Evolutionary conservation across 345 rosid genomes (phyloP).

Genomic region (Chamaenerion angustifolium): DNA sequence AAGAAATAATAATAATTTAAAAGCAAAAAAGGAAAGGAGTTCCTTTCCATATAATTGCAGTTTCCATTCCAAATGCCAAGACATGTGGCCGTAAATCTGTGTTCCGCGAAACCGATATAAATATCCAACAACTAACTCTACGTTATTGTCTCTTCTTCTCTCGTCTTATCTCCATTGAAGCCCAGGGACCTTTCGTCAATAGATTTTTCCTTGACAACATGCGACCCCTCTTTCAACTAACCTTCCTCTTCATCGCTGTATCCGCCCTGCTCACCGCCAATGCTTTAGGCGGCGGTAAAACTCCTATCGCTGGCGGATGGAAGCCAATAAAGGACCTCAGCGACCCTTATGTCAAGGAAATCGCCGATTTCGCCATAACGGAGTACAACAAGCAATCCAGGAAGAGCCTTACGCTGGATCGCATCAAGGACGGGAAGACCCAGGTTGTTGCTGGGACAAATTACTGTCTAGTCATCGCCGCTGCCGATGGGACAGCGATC

Average conservation of each 20-base stretch:
- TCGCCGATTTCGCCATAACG: constrained; percentile 35
- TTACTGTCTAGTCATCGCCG: constrained; percentile 27
- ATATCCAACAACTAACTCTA: too few species aligned
- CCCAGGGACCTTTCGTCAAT: too few species aligned
- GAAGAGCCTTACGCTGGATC: constrained; percentile 13
- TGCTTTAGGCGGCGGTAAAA: constrained; percentile 1
- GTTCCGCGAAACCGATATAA: too few species aligned
- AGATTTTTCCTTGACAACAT: too few species aligned
- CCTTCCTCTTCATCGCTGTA: constrained; percentile 10
- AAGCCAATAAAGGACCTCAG: constrained; percentile 24
- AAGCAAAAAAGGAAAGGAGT: too few species aligned
- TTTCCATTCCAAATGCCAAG: too few species aligned
- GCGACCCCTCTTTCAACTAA: background rate
- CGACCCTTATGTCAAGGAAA: constrained; percentile 30
- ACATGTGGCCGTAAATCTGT: too few species aligned
- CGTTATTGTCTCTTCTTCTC: too few species aligned
- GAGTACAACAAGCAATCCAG: constrained; percentile 18
- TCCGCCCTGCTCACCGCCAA: constrained; percentile 8
- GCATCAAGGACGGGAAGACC: constrained; percentile 27
- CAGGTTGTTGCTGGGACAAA: constrained; percentile 45
- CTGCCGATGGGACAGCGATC: constrained; percentile 1
- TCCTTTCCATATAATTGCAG: too few species aligned
- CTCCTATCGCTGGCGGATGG: constrained; percentile 27
- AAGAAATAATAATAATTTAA: too few species aligned
- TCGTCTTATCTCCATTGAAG: too few species aligned